Conservation (phyloP, 1,284 basidiomycete species). For the Xerocomus minutiporus region DNA sequence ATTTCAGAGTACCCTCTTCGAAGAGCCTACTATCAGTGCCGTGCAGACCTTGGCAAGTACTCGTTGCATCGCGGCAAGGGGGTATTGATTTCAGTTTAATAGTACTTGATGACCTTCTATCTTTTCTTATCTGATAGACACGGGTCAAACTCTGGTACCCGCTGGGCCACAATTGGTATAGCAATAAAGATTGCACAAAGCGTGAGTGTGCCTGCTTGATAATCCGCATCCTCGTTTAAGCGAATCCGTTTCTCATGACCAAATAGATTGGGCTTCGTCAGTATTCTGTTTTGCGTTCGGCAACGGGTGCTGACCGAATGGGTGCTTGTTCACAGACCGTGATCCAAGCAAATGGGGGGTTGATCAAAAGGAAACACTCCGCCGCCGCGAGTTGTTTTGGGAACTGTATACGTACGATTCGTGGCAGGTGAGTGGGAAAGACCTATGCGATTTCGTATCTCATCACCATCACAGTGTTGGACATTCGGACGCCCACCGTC, state of each 20-base stretch:
- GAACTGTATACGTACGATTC: slow-evolving; percentile 73
- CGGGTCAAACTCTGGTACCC: slow-evolving; percentile 63
- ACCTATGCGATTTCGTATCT: not conserved
- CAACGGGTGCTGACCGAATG: slow-evolving; percentile 15
- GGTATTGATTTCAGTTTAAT: slow-evolving; percentile 13
- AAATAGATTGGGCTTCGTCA: slow-evolving; percentile 68
- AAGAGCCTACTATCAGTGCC: slow-evolving; percentile 67
- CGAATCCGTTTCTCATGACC: slow-evolving; percentile 8
- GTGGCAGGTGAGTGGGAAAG: slow-evolving; percentile 46
- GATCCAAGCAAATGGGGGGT: slow-evolving; percentile 66
- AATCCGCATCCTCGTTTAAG: slow-evolving; percentile 1
- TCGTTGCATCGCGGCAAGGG: slow-evolving; percentile 1
- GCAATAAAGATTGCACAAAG: slow-evolving; percentile 74
- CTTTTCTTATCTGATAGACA: slow-evolving; percentile 71
- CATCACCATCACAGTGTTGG: slow-evolving; percentile 42
- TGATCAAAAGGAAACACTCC: slow-evolving; percentile 54
- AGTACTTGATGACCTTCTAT: slow-evolving; percentile 77
- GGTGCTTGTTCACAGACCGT: slow-evolving; percentile 46
- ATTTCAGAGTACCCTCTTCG: slow-evolving; percentile 67
- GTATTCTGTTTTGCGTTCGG: slow-evolving; percentile 28
- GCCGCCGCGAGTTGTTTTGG: slow-evolving; percentile 69
- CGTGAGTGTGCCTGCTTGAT: slow-evolving; percentile 43
- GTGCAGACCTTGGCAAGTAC: slow-evolving; percentile 64
- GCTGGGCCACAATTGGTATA: slow-evolving; percentile 75
- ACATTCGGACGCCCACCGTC: slow-evolving; percentile 75